A percentile compares a stretch with the other conserved stretches of the same genome.
These are phyloP conservation scores for Leucosporidium scottii DNA, from an alignment of 768 basidiomycete genomes.

Conservation along the genomic window DNA sequence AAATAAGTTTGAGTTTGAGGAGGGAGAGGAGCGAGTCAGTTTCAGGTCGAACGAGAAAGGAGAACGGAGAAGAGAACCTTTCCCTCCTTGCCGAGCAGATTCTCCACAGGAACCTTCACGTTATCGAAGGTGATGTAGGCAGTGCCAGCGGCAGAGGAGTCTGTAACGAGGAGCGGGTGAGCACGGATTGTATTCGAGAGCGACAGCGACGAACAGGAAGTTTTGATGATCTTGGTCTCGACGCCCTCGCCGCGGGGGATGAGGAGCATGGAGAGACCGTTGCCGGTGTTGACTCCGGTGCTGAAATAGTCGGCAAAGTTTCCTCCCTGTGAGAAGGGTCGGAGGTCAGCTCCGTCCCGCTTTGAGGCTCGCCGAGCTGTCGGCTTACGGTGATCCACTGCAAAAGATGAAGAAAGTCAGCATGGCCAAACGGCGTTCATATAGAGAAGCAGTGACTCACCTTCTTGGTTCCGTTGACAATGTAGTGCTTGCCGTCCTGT, in stretches of 20 bases:
- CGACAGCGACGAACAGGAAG: conserved; percentile 6
- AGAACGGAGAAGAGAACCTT: conserved; percentile 16
- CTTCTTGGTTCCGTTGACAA: conserved; percentile 37
- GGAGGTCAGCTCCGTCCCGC: not conserved
- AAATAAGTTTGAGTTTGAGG: no score
- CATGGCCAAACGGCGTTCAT: not conserved
- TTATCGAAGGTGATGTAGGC: conserved; percentile 38
- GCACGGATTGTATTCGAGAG: not conserved
- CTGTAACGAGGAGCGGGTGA: not conserved
- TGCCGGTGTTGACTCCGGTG: conserved; percentile 32
- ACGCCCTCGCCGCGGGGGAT: conserved; percentile 36
- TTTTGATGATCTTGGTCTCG: conserved; percentile 32
- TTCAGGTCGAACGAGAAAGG: no score
- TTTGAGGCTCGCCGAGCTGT: not conserved
- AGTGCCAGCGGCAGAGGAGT: conserved; percentile 35
- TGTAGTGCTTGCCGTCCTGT: conserved; percentile 35
- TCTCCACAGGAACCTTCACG: conserved; percentile 38
- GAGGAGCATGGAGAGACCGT: conserved; percentile 39
- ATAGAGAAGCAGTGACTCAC: not conserved
- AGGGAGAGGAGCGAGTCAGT: no score
- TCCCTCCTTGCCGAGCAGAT: conserved; percentile 39
- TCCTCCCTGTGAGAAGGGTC: not conserved
- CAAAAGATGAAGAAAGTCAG: not conserved
- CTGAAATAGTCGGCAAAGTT: conserved; percentile 34
- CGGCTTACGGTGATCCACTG: conserved; percentile 14